A percentile compares a stretch with the other conserved stretches of the same genome.
These are phyloP conservation scores for Picea abies DNA, from an alignment of 83 land plant genomes.

Conservation along the genomic window DNA sequence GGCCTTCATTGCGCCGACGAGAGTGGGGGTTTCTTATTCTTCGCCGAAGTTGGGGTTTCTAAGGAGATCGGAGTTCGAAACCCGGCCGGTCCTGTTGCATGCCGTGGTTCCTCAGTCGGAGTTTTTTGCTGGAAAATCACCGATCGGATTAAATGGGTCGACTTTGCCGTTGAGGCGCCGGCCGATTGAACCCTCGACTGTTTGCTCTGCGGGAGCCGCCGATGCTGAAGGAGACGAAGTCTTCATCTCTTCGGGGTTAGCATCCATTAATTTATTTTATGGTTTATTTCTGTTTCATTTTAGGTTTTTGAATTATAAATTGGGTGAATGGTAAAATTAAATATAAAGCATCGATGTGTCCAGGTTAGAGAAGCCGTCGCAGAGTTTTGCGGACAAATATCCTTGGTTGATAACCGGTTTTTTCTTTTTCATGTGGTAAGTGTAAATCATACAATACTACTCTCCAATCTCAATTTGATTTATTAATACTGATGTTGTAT, in stretches of 20 bases:
- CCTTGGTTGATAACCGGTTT: too few species aligned
- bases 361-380: too few species aligned
- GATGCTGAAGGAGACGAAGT: background rate
- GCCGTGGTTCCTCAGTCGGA: background rate
- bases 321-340: too few species aligned
- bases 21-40: background rate
- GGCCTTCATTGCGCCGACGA: background rate
- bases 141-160: background rate
- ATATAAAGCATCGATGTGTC: background rate
- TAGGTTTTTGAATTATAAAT: background rate
- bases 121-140: background rate
- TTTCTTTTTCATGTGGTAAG: too few species aligned
- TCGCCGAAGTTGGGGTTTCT: conserved; percentile 3
- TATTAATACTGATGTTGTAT: background rate
- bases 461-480: background rate
- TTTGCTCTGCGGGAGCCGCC: background rate
- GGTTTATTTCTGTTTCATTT: background rate
- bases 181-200: background rate
- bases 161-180: too few species aligned
- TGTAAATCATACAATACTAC: background rate
- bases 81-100: background rate
- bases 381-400: too few species aligned
- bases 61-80: background rate
- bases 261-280: background rate
- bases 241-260: background rate